A percentile compares a stretch with the other conserved stretches of the same genome.
Evolutionary conservation across 768 basidiomycete species (phyloP).

Genomic region (Glaciozyma martinii): DNA sequence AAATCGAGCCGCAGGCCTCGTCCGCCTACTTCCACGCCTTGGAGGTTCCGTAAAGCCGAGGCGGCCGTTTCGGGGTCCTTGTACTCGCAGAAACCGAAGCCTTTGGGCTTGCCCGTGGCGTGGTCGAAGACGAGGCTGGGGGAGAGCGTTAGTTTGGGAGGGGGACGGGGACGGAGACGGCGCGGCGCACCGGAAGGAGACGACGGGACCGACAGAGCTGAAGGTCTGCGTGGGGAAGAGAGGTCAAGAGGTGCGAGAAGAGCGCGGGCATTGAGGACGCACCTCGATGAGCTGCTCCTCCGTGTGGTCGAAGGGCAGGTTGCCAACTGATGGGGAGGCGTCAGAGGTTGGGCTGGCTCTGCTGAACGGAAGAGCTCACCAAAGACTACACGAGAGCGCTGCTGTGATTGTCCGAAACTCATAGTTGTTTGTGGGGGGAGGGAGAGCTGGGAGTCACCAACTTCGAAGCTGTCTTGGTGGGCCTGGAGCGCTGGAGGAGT

Average conservation of each 20-base stretch:
- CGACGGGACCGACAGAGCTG: slow-evolving; percentile 34
- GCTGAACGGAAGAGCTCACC: not conserved
- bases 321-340: slow-evolving; percentile 22
- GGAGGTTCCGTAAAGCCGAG: slow-evolving; percentile 91
- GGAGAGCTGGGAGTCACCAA: too few species aligned
- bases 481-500: too few species aligned
- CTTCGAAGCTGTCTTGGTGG: too few species aligned
- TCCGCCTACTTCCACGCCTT: slow-evolving; percentile 84
- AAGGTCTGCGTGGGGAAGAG: slow-evolving; percentile 25
- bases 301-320: slow-evolving; percentile 30
- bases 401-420: slow-evolving; percentile 21
- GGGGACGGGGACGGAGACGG: not conserved
- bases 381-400: slow-evolving; percentile 29
- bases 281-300: slow-evolving; percentile 32
- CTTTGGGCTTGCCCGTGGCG: slow-evolving; percentile 83
- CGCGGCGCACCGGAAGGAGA: slow-evolving; percentile 29
- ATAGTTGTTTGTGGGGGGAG: not conserved
- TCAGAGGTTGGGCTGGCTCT: not conserved
- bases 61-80: slow-evolving; percentile 86
- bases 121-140: slow-evolving; percentile 36
- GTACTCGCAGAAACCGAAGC: slow-evolving; percentile 51
- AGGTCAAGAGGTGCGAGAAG: not conserved
- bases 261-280: not conserved
- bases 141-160: not conserved
- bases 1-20: slow-evolving; percentile 88